Conservation (phyloP, 2,329 filamentous ascomycete species). For the Coniochaeta hoffmannii region DNA sequence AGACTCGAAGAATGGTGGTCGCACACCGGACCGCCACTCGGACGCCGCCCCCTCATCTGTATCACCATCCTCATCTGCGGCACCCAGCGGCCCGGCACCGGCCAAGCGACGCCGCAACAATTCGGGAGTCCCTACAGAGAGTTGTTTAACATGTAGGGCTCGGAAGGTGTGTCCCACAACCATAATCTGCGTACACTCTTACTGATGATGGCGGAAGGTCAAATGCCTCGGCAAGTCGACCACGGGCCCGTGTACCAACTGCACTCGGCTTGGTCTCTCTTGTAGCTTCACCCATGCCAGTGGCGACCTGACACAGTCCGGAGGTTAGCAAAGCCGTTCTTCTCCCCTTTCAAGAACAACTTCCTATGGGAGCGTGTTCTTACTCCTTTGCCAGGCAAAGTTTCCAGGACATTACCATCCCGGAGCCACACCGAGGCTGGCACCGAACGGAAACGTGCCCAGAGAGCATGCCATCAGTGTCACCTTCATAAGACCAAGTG, state of each 20-base stretch:
- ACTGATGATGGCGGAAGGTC: conserved; percentile 20
- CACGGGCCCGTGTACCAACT: conserved; percentile 28
- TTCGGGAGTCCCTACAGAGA: neutral
- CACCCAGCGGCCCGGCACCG: neutral
- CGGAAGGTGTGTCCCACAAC: neutral
- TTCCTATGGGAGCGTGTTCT: neutral
- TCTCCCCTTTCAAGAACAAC: neutral
- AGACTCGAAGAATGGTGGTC: neutral
- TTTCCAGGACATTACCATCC: conserved; percentile 30
- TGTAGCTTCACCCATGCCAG: conserved; percentile 23
- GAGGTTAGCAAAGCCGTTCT: conserved; percentile 6
- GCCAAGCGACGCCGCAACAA: conserved; percentile 2
- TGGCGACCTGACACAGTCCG: conserved; percentile 2
- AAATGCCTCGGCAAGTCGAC: conserved; percentile 31
- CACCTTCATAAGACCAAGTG: conserved; percentile 36
- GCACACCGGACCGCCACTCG: neutral
- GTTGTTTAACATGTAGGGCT: conserved; percentile 3
- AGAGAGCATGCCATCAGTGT: conserved; percentile 33
- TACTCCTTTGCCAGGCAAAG: conserved; percentile 15
- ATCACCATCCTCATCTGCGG: neutral
- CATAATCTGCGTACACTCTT: neutral
- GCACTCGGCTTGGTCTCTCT: conserved; percentile 25
- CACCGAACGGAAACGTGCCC: conserved; percentile 31
- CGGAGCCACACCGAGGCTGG: conserved; percentile 34
- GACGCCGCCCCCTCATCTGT: conserved; percentile 1